Base-by-base conservation (phyloP, 768 basidiomycete species). In the Inosperma sp. region DNA sequence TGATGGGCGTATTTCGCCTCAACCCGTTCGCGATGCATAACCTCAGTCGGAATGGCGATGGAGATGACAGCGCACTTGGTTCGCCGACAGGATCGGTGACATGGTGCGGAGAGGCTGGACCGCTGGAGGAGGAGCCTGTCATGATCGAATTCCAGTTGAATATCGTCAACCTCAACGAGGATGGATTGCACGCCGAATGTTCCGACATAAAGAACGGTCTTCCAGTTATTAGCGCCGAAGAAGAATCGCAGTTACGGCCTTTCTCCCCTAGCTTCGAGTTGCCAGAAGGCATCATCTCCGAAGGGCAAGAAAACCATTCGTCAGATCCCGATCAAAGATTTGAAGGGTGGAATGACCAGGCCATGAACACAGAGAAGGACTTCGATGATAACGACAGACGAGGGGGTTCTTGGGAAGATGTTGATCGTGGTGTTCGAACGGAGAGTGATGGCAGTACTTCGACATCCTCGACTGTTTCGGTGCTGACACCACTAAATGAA, bases 1-100 rank as follows among this genome's bases (percentile, higher is more conserved):
- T 88, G 81, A 90, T 90, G 87, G 79, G 79, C 35, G 80, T 82
- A 17, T 86, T 89, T 64, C 77, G 87, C 7, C 74, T 88, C 57
- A 84, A 88, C 64, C 86, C 85, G 0, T 89, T 89, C 57, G 77
- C 85, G 19, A 79, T 82, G 69, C 81, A 85, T 56, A 79, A 72
- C 51, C 44, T 64, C 36, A 60, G 60, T 53, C 44, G 46, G n/a
- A 53, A 56, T 19, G 48, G 39, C 16, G 44, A 39, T 6, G 52
- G 52, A 17, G 37, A 53, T 31, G 56, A 51, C 12, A 34, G 29
- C 9, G 51, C 51, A 17, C 48, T 56, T 21, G 44, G 31, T 2
- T 53, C 51, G 2, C 40, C 50, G 10, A 48, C 58, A 4, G 19
- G 66, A 3, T 65, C 71, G 5, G 54, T 55, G 8, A 67, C 73